Base-by-base conservation (phyloP, 306 rosid species). In the Begonia masoniana region DNA sequence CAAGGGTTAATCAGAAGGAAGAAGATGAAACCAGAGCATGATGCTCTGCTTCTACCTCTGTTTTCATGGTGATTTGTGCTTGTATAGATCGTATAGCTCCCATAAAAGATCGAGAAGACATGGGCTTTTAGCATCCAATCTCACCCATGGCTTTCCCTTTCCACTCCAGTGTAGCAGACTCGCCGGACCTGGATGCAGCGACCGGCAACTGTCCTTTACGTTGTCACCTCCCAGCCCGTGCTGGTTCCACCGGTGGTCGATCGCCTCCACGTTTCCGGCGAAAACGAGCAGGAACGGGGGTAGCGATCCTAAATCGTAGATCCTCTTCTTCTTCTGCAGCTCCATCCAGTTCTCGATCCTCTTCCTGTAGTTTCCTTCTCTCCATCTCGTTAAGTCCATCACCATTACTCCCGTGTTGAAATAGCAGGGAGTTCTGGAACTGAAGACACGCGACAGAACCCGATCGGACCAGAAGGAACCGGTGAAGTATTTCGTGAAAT, bases 341-440 rank as follows among this genome's bases (percentile, higher is more conserved):
- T 51, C 55, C 55, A 51, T 51, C 55, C 55, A 51, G 7, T 51
- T 51, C 55, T 51, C 55, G 31, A 51, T 51, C 55, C 11, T 51
- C 3, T 17, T 17, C 12, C 55, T 51, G 55, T 51, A 51, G 12
- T 51, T 51, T 51, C 55, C 55, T 21, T 17, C 26, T 17, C 35
- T 51, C 39, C 36, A 51, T 31, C 5, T 51, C 5, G 4, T 7
- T 31, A 51, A 51, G 10, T 51, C 55, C 6, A 51, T 51, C 39
- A 51, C 55, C 55, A 51, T 51, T 19, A 51, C 55, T 15, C 55
- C 55, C 5, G 55, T 51, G 55, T 51, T 51, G 55, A 51, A 51
- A 31, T 51, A 51, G 13, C 55, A 51, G 12, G 55, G 55, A 12
- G 19, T 21, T 19, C 39, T 15, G 7, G 39, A 10, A 10, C 36